Percentiles rank a stretch among this genome's conserved stretches.
Evolutionary conservation across 495 filamentous ascomycete species (phyloP).

Genomic region (Chaetomium tenue): DNA sequence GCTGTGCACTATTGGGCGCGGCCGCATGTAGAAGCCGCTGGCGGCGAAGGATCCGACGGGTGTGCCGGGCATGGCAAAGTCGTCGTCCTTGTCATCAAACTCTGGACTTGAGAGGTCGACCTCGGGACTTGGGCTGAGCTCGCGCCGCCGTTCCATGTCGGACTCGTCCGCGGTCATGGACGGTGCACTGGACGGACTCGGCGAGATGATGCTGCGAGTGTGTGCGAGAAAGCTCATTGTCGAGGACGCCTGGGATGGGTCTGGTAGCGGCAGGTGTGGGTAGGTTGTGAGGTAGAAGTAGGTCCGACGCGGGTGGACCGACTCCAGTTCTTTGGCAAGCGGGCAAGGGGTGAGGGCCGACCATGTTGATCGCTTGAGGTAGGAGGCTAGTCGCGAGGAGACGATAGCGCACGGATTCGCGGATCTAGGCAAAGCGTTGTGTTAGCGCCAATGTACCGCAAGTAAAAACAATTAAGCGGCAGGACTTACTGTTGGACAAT

Average conservation of each 20-base stretch:
- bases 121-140: slow-evolving; percentile 85
- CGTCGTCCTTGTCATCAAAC: slow-evolving; percentile 70
- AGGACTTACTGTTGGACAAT: slow-evolving; percentile 83
- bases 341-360: slow-evolving; percentile 78
- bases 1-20: slow-evolving; percentile 40
- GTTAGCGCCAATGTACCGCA: slow-evolving; percentile 19
- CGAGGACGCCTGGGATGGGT: slow-evolving; percentile 51
- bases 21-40: slow-evolving; percentile 42
- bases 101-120: slow-evolving; percentile 87
- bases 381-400: slow-evolving; percentile 83
- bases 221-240: slow-evolving; percentile 43
- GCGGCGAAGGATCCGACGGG: slow-evolving; percentile 59
- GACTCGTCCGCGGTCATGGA: slow-evolving; percentile 58
- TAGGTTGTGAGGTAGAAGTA: slow-evolving; percentile 92
- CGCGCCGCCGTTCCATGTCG: slow-evolving; percentile 67
- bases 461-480: neutral
- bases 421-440: slow-evolving; percentile 63
- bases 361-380: slow-evolving; percentile 83
- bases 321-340: slow-evolving; percentile 85
- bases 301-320: slow-evolving; percentile 88
- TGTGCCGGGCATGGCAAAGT: slow-evolving; percentile 54
- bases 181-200: slow-evolving; percentile 73
- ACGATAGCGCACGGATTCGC: slow-evolving; percentile 94
- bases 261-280: slow-evolving; percentile 78
- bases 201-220: slow-evolving; percentile 66